Evolutionary conservation across 202 grass and related monocot genomes (phyloP).

Genomic region (Carex sylvatica): DNA sequence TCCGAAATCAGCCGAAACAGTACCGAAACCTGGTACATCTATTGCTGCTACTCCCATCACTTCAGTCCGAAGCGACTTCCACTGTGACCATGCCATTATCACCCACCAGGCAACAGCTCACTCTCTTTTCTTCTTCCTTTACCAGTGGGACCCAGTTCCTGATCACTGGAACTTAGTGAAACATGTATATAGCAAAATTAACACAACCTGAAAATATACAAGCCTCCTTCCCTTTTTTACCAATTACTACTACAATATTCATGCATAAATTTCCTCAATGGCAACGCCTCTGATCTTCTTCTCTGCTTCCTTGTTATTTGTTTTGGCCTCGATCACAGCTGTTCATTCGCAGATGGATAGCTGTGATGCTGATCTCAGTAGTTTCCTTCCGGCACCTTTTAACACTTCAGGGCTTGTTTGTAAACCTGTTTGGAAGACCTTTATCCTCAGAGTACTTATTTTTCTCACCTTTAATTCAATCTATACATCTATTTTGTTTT

Average conservation of each 20-base stretch:
- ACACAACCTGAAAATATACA: background rate
- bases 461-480: background rate
- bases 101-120: conserved; percentile 12
- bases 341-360: conserved; percentile 36
- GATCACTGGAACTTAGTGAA: background rate
- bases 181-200: background rate
- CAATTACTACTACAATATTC: background rate
- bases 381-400: conserved; percentile 37
- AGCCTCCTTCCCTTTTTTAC: background rate
- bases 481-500: background rate
- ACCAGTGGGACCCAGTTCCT: conserved; percentile 11
- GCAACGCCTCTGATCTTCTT: background rate
- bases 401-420: conserved; percentile 37
- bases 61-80: conserved; percentile 11
- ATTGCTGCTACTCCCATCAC: conserved; percentile 6
- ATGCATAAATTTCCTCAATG: conserved; percentile 7
- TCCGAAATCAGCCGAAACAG: background rate
- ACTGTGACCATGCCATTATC: conserved; percentile 12
- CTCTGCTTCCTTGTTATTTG: background rate
- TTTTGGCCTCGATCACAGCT: background rate
- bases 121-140: conserved; percentile 7
- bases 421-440: conserved; percentile 50
- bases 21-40: background rate
- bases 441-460: conserved; percentile 51
- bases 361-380: conserved; percentile 35